A percentile compares a stretch with the other conserved stretches of the same genome.
Evolutionary conservation across 768 basidiomycete species (phyloP).

Genomic region (Sarcodon aspratus): DNA sequence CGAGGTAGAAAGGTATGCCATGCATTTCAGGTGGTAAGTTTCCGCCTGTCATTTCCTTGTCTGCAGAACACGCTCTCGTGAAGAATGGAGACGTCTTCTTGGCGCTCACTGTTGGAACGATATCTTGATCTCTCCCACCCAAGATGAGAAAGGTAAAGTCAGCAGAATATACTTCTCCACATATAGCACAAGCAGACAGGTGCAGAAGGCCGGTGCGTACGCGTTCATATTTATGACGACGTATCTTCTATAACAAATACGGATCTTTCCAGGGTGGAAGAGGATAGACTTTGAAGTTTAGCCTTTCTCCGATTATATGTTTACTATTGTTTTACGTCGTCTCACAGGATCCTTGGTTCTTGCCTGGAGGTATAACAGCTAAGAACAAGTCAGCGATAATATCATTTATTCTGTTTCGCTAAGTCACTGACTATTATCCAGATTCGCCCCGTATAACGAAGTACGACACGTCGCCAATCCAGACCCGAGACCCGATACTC

Average conservation of each 20-base stretch:
- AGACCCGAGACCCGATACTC: constrained; percentile 9
- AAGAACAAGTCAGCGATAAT: not conserved
- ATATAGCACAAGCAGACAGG: constrained; percentile 23
- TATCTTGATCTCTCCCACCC: constrained; percentile 20
- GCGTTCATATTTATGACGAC: not conserved
- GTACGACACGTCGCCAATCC: not conserved
- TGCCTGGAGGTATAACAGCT: not conserved
- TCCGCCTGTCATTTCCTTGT: not conserved
- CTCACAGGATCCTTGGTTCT: not conserved
- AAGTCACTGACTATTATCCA: not conserved
- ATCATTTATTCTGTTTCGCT: not conserved
- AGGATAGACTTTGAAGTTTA: constrained; percentile 28
- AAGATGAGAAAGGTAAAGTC: constrained; percentile 16
- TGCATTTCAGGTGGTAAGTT: constrained; percentile 9
- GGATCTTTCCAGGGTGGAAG: constrained; percentile 29
- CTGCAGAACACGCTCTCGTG: not conserved
- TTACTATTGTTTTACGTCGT: not conserved
- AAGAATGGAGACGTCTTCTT: constrained; percentile 17
- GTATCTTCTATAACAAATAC: not conserved
- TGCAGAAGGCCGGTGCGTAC: constrained; percentile 34
- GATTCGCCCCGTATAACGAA: not conserved
- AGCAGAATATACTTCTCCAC: constrained; percentile 30
- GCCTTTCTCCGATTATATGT: constrained; percentile 24
- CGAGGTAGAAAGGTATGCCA: constrained; percentile 23
- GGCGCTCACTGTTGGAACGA: constrained; percentile 32